Conservation (phyloP, 345 rosid genomes). For the Heritiera fomes region DNA sequence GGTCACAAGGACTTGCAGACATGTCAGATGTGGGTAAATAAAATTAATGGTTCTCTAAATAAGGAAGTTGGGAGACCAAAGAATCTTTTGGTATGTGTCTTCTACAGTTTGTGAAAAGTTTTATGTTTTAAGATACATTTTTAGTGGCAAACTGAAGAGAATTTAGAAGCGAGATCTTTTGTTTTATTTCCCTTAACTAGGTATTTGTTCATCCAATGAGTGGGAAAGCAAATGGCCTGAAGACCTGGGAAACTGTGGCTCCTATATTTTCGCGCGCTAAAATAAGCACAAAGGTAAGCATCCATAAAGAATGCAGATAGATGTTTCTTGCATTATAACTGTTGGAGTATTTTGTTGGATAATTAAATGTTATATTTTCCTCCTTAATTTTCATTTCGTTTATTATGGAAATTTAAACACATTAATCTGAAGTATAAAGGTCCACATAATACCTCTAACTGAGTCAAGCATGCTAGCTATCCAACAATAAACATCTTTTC, state of each 20-base stretch:
- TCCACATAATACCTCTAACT: neutral
- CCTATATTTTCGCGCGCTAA: slow-evolving; percentile 69
- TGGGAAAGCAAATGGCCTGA: slow-evolving; percentile 74
- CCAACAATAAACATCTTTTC: slow-evolving; percentile 3
- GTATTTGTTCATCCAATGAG: slow-evolving; percentile 85
- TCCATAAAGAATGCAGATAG: neutral
- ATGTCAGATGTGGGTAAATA: slow-evolving; percentile 74
- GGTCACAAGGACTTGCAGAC: slow-evolving; percentile 64
- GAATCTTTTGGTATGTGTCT: slow-evolving; percentile 65
- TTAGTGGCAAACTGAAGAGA: slow-evolving; percentile 9
- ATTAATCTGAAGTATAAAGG: neutral
- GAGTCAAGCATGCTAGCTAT: slow-evolving; percentile 3
- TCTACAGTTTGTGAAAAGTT: slow-evolving; percentile 13
- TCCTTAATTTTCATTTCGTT: neutral
- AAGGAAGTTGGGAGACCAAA: slow-evolving; percentile 68
- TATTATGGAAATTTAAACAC: neutral
- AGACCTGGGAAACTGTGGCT: slow-evolving; percentile 79
- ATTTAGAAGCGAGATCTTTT: slow-evolving; percentile 17
- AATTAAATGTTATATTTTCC: neutral
- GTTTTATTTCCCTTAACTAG: slow-evolving; percentile 41
- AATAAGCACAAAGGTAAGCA: slow-evolving; percentile 65
- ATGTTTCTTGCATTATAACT: neutral
- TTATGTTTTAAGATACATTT: slow-evolving; percentile 15
- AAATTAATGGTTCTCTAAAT: slow-evolving; percentile 49
- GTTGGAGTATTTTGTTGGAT: neutral